Evolutionary conservation across 1,284 basidiomycete genomes (phyloP).

Genomic region (Cutaneotrichosporon mucoides): DNA sequence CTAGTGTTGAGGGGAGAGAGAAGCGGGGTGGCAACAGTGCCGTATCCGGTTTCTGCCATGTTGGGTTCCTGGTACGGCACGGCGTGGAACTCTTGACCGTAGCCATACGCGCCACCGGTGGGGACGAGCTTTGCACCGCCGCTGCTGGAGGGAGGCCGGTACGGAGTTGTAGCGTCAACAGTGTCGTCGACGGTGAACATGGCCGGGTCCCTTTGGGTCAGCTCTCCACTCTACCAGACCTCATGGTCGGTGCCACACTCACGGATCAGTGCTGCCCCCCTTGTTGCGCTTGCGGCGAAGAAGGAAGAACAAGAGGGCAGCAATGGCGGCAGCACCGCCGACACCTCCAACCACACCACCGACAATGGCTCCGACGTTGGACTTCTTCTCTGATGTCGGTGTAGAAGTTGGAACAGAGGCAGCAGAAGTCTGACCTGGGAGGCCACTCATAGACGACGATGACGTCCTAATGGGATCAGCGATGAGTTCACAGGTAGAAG

Average conservation of each 20-base stretch:
- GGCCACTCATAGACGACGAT: neutral
- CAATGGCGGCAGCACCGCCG: constrained; percentile 33
- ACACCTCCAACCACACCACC: constrained; percentile 50
- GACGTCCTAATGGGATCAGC: no score
- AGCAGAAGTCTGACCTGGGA: no score
- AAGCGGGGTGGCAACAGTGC: neutral
- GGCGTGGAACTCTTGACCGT: neutral
- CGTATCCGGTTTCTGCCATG: neutral
- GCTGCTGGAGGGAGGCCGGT: neutral
- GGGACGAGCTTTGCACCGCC: neutral
- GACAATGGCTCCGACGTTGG: constrained; percentile 44
- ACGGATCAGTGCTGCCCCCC: neutral
- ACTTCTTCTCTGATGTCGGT: neutral
- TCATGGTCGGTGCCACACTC: neutral
- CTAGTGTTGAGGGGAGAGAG: neutral
- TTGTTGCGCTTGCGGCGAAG: constrained; percentile 24
- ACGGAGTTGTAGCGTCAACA: neutral
- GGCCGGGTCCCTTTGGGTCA: neutral
- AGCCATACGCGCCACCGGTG: neutral
- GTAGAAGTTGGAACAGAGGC: neutral
- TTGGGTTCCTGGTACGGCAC: neutral
- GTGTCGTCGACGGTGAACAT: constrained; percentile 1
- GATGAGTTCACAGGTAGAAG: no score
- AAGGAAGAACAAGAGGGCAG: constrained; percentile 40
- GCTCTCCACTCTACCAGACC: neutral